These are phyloP conservation scores for Ophiostoma ulmi DNA, from an alignment of 2,329 filamentous ascomycete genomes.

Conservation along the genomic window DNA sequence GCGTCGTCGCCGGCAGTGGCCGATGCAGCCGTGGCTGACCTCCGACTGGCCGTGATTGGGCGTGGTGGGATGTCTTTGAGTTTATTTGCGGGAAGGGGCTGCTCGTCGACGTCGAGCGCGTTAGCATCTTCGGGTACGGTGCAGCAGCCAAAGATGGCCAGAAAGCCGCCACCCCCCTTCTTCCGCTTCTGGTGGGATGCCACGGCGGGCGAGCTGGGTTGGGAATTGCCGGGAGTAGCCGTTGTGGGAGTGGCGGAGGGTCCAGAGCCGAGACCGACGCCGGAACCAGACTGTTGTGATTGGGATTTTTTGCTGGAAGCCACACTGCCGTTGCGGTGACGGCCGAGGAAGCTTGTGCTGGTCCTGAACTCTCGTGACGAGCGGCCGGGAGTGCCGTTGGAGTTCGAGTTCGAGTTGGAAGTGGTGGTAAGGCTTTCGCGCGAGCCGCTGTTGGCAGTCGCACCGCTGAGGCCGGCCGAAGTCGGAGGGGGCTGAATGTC, in stretches of 20 bases:
- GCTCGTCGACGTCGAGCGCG: slow-evolving; percentile 48
- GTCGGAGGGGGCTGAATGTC: slow-evolving; percentile 56
- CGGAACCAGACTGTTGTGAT: slow-evolving; percentile 12
- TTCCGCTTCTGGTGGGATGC: slow-evolving; percentile 46
- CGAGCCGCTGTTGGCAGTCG: slow-evolving; percentile 50
- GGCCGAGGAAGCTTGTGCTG: slow-evolving; percentile 58
- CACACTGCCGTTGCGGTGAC: slow-evolving; percentile 61
- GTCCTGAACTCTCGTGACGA: slow-evolving; percentile 62
- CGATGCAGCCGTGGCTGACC: slow-evolving; percentile 42
- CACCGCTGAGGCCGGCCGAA: slow-evolving; percentile 55
- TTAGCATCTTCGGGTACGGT: slow-evolving; percentile 57
- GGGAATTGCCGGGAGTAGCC: slow-evolving; percentile 46
- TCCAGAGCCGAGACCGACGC: slow-evolving; percentile 12
- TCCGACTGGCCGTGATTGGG: slow-evolving; percentile 51
- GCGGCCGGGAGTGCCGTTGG: slow-evolving; percentile 37
- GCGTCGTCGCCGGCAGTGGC: slow-evolving; percentile 27
- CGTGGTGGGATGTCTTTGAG: slow-evolving; percentile 52
- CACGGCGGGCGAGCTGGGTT: slow-evolving; percentile 48
- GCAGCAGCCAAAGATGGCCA: slow-evolving; percentile 63
- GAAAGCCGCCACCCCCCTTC: slow-evolving; percentile 46
- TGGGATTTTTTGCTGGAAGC: slow-evolving; percentile 15
- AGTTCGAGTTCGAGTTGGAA: background rate
- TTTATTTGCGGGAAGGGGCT: slow-evolving; percentile 51
- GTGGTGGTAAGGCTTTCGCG: slow-evolving; percentile 49
- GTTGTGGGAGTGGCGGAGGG: slow-evolving; percentile 44